Evolutionary conservation across 2,329 filamentous ascomycete genomes (phyloP), one percentile per base, ranked within the genome.

Genomic region (Dothideomycetes sp.): DNA sequence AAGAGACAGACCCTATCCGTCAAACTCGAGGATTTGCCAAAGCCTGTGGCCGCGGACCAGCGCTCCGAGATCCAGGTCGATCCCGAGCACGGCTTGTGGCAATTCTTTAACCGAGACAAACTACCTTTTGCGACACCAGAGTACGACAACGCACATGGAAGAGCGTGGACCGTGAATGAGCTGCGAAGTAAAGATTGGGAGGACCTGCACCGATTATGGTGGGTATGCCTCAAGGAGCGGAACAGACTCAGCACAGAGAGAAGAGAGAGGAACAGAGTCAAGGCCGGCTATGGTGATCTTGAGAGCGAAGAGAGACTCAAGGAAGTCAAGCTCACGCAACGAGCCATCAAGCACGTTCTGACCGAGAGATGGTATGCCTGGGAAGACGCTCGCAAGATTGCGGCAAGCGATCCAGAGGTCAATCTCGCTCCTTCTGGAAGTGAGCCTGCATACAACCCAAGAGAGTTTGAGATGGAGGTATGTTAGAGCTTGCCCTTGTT

Each of bases 171-270:
- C 9, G 78, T 84, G 5, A 76, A 85, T 63, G 91, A 98, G 66
- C 69, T 98, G 54, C 75, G 88, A 47, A 71, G 75, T 47, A 95
- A 95, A 66, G 86, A 81, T 47, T 98, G 87, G 84, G 85, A 94
- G 45, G 88, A 96, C 60, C 65, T 98, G 52, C 88, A 96, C 62
- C 69, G 72, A 45, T 70, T 98, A 55, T 98, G 89, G 87, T 98
- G 88, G 86, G 75, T 87, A 40, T 96, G 91, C 59, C 74, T 82
- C 44, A 87, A 84, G 65, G 91, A 98, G 66, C 72, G 84, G 53
- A 98, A 98, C 64, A 76, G 84, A 50, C 76, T 96, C 51, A 72
- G 77, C n/a, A 96, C 93, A 19, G 79, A 81, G 49, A 70, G 70
- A 38, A 61, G 70, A 42, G 86, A 94, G 66, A 72, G 84, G 52